phyloP scores from a whole-genome alignment of 2,329 filamentous ascomycete genomes.

The Ceratocystis destructans region DNA sequence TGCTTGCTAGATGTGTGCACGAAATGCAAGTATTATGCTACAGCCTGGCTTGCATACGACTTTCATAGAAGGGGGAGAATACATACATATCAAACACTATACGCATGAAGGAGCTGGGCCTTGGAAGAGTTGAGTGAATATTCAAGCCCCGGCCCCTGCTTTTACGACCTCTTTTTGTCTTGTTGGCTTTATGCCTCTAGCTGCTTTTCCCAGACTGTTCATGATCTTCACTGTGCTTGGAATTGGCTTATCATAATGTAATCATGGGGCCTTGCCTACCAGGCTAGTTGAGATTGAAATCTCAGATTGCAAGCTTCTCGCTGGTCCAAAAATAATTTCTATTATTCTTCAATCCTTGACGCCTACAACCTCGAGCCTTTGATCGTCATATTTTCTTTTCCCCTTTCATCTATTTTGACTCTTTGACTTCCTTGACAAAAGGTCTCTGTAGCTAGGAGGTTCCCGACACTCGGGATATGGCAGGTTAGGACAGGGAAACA shows the following conservation, averaged over 20 bases:
- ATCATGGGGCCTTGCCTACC: background rate
- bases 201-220: background rate
- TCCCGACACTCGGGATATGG: background rate
- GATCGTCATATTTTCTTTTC: background rate
- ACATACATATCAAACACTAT: too few species aligned
- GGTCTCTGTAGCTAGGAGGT: background rate
- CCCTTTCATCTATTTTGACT: background rate
- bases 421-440: background rate
- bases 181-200: background rate
- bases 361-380: background rate
- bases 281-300: background rate
- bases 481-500: background rate
- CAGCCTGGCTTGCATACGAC: too few species aligned
- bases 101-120: too few species aligned
- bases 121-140: background rate
- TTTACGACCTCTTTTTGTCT: background rate
- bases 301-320: conserved; percentile 2
- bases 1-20: too few species aligned
- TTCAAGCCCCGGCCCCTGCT: background rate
- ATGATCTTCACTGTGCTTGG: background rate
- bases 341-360: background rate
- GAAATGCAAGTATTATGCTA: too few species aligned
- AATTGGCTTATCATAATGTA: background rate
- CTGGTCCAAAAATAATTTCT: background rate
- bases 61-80: too few species aligned